Evolutionary conservation across 169 alveolate genomes (phyloP), one percentile per base, ranked within the genome.

Genomic region (Cryptosporidium xiaoi): DNA sequence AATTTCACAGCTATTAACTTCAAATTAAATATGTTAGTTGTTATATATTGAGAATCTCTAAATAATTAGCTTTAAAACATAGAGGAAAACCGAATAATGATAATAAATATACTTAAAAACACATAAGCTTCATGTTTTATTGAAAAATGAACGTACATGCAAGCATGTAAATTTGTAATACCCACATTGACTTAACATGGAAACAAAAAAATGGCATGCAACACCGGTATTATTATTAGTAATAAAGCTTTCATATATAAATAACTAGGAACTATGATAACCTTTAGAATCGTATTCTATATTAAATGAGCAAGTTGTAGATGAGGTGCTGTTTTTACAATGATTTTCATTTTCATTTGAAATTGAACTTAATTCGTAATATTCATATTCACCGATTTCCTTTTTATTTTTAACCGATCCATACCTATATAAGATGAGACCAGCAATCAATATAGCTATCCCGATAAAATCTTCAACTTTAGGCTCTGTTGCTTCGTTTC

Each of bases 401-500:
- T 77, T 56, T 12, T 24, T 60, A 10, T 48, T 77, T 24, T 40
- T 60, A 53, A 69, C 33, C 7, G 87, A 18, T n/a, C 87, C 87
- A 24, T 24, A 34, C 48, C 84, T 50, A 50, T 83, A 66, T 10
- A 66, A 66, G 15, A 58, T 18, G 58, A 66, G 40, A 8, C 84
- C 83, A 8, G 20, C 1, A 34, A 69, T 34, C 27, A 68, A 53
- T 6, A 68, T 36, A 33, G 64, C 56, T 50, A 84, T 66, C n/a
- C 91, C 91, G 27, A 71, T 48, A 24, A 84, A 62, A 66, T 84
- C 91, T 20, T 82, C 85, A 12, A 68, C 3, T 34, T 71, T 29
- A 1, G 90, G 82, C 29, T 56, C 77, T 5, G 82, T 62, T 51
- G 91, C 91, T n/a, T 71, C 85, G 12, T 36, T 82, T 48, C 91